phyloP scores from a whole-genome alignment of 192 early-diverging fungal genomes.

The Backusella parvicylindrica region DNA sequence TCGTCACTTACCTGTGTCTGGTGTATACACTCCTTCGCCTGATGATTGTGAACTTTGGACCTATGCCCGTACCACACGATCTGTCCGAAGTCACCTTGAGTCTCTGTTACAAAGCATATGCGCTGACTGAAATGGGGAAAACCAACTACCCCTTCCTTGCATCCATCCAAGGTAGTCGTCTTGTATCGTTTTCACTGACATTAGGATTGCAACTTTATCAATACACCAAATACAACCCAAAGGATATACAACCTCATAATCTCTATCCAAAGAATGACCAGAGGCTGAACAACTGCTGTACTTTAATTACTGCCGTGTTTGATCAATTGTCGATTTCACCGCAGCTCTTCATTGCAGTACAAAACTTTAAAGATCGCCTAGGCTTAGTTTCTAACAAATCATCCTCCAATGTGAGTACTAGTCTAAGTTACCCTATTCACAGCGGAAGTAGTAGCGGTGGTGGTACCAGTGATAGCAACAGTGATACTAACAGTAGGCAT shows the following conservation, averaged over 20 bases:
- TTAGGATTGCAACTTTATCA: neutral
- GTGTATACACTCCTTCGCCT: neutral
- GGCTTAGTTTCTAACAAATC: neutral
- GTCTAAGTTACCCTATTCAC: neutral
- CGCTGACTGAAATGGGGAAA: neutral
- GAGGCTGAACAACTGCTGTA: neutral
- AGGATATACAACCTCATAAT: neutral
- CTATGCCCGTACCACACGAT: neutral
- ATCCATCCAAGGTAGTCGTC: conserved; percentile 3
- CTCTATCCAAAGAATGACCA: neutral
- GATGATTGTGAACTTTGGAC: neutral
- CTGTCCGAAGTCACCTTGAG: neutral
- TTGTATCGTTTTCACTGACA: neutral
- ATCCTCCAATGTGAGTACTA: neutral
- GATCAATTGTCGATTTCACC: conserved; percentile 2
- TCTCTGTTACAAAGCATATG: neutral
- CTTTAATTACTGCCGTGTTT: neutral
- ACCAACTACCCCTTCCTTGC: neutral
- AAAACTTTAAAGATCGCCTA: neutral
- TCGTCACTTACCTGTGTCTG: neutral
- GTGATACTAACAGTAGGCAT: neutral
- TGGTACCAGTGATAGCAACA: neutral
- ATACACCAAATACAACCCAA: neutral
- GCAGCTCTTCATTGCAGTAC: neutral
- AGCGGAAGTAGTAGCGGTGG: too few relatives aligned